Evolutionary conservation across 441 rosid genomes (phyloP), one percentile per base, ranked within the genome.

Genomic region (Metrosideros polymorpha): DNA sequence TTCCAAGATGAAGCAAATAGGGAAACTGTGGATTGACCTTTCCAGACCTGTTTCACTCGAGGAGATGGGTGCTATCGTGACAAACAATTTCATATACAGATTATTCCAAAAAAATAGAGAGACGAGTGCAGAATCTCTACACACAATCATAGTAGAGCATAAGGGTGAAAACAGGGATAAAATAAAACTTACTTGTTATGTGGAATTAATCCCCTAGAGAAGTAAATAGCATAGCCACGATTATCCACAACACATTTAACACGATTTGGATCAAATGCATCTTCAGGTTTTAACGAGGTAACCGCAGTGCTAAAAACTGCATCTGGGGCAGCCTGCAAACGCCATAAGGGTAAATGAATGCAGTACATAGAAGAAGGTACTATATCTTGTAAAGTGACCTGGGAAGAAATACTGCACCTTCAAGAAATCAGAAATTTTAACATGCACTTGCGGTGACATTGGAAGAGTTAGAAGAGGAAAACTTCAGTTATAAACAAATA

Each of bases 231-330:
- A 89, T 95, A 97, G 84, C 97, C 99, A 82, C 71, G 91, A 88
- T 93, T 95, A 86, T 96, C 94, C 63, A 95, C 94, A 9, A 96
- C 93, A 85, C 99, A 97, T 90, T 96, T 97, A 90, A 97, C 99
- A 90, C 99, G 91, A 84, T 96, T 97, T 52, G 97, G 94, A 90
- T 97, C 98, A 89, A 93, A 91, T 30, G 96, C 99, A 90, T 95
- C 98, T 91, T 97, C 99, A 76, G 95, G 96, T 89, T 92, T 95
- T 90, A 96, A 90, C 19, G 97, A 91, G 32, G 99, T 94, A 84
- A 94, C 99, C 1, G 98, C 98, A 88, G 98, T 96, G 92, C 99
- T 96, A 91, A 97, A 96, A 88, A 97, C 99, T 42, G 99, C 99
- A 95, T 97, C 98, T 45, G 98, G 98, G 57, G 99, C 91, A 85